Evolutionary conservation across 2,329 filamentous ascomycete species (phyloP), one percentile per base, ranked within the genome.

Genomic region (Sclerotinia subarctica): DNA sequence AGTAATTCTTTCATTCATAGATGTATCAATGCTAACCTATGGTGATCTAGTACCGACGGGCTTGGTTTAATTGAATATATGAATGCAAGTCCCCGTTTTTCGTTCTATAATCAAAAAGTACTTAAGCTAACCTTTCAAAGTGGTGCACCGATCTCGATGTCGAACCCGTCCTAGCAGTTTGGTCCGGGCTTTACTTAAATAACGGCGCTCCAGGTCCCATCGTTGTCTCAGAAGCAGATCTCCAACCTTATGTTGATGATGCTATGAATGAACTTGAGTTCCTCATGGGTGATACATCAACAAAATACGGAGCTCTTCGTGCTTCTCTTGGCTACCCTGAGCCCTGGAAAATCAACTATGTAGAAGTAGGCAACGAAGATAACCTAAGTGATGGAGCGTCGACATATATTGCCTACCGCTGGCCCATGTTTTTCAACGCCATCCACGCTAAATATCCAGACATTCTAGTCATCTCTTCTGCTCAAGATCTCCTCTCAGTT

Each of bases 281-380:
- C 73, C 75, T 85, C 26, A 78, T 81, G 53, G 83, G 83, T 0
- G 76, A 79, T 56, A 70, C 77, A 0, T 77, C 78, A n/a, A 83
- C 81, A 0, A 76, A 75, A 2, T 83, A 80, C 70, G 83, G 84
- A 32, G 79, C 80, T 13, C 74, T 80, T 8, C 81, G 84, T n/a
- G 82, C 81, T 6, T 77, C 80, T 2, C 77, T 84, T 15, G 84
- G 84, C 1, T 81, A 85, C 70, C 77, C 82, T 1, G 76, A 82
- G 19, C 84, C 85, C 1, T 86, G 83, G 76, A 73, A 70, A 2
- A 77, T 86, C 69, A 81, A 81, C 19, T 83, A 81, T 67, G 80
- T 86, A 57, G 84, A 85, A 73, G 86, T 73, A 3, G 70, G 72
- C 15, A 86, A 86, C 70, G 84, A 86, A 73, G 84, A 87, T 70